Base-by-base conservation (phyloP, 352 stramenopile genomes). In the Phytopythium litorale region DNA sequence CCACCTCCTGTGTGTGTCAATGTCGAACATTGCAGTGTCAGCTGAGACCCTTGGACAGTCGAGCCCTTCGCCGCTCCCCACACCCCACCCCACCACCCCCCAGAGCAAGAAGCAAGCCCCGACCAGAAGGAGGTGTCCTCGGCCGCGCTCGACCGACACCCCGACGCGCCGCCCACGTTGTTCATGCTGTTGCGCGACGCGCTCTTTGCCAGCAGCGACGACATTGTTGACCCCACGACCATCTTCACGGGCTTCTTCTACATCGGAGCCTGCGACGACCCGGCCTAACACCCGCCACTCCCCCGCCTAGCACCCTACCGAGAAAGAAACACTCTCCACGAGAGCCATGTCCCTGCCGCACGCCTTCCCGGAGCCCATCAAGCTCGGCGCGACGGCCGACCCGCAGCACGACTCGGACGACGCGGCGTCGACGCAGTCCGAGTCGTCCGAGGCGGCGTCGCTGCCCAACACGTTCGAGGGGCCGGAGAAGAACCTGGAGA, bases 401-500 rank as follows among this genome's bases (percentile, higher is more conserved):
- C 40, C 55, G 55, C 55, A 91, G 46, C 62, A 83, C 62, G 82
- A 58, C 53, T 58, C 53, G 53, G 53, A 91, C 67, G 80, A 92
- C 66, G 78, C 87, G 52, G 86, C 80, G 60, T 91, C 81, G 56
- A 91, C 83, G 57, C 77, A 89, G 55, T 90, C 80, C 23, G 80
- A 90, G 43, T 61, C 70, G 30, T 92, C 81, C 13, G 79, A 89
- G 55, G 49, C 71, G 16, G 64, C 75, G 37, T 69, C 72, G 23
- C 60, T 87, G 55, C 78, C 75, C 56, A 94, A 92, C 73, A 93
- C 83, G 45, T 99, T 99, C 74, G 98, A 99, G 75, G 98, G 98
- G 5, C 97, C 97, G 2, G 97, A 99, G 71, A 99, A 99, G 78
- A 98, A 97, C 72, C 83, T 98, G 56, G 88, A 98, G 71, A 97